phyloP scores from a whole-genome alignment of 495 filamentous ascomycete genomes.

The Thozetella sp. region DNA sequence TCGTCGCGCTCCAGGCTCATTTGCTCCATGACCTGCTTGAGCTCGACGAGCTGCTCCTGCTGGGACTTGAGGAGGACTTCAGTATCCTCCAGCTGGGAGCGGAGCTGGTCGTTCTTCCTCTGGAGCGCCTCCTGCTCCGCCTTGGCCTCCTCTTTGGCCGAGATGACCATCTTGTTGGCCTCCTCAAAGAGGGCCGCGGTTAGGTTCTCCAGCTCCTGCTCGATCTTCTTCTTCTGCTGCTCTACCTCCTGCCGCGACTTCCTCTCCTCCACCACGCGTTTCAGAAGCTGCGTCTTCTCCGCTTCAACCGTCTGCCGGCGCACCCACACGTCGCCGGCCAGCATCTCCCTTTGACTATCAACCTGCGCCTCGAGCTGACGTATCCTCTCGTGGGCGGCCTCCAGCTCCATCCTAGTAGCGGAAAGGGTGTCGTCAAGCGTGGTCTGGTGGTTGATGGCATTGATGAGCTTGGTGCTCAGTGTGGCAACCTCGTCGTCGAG shows the following conservation, averaged over 20 bases:
- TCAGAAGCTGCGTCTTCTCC: constrained; percentile 39
- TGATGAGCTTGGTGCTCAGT: constrained; percentile 92
- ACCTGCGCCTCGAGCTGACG: constrained; percentile 63
- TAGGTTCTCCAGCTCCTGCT: constrained; percentile 82
- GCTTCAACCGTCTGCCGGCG: constrained; percentile 48
- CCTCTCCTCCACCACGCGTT: constrained; percentile 63
- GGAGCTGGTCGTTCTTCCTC: constrained; percentile 51
- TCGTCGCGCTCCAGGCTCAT: constrained; percentile 78
- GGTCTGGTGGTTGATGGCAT: constrained; percentile 97
- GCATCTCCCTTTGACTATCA: constrained; percentile 50
- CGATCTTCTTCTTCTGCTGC: constrained; percentile 69
- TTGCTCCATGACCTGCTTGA: constrained; percentile 89
- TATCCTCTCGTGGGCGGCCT: constrained; percentile 69
- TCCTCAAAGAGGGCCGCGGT: constrained; percentile 93
- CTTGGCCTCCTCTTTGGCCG: constrained; percentile 38
- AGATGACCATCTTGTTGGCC: constrained; percentile 95
- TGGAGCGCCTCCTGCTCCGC: constrained; percentile 32
- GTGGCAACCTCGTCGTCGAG: constrained; percentile 86
- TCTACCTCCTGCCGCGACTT: constrained; percentile 67
- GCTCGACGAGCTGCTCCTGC: constrained; percentile 88
- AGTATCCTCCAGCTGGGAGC: constrained; percentile 47
- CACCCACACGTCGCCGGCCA: constrained; percentile 73
- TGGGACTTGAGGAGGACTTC: constrained; percentile 86
- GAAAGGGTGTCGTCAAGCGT: constrained; percentile 86
- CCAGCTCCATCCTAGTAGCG: constrained; percentile 80